Evolutionary conservation across 83 land plant genomes (phyloP).

Genomic region (Picea abies): DNA sequence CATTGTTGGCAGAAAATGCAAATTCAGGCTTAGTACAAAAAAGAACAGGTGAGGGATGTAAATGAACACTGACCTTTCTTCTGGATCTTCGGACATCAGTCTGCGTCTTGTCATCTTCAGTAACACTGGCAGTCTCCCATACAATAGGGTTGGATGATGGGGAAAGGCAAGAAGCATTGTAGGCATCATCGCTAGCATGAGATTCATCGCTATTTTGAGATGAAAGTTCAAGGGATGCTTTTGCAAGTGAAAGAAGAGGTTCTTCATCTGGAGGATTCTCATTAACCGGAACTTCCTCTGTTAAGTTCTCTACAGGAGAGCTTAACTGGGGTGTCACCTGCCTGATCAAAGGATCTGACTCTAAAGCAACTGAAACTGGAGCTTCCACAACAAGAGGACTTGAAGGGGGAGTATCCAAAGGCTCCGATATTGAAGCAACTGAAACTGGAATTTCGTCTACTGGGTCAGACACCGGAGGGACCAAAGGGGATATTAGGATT

Average conservation of each 20-base stretch:
- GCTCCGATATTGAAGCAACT: not conserved
- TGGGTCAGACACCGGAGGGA: not conserved
- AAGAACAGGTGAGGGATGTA: not conserved
- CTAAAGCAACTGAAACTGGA: conserved; percentile 1
- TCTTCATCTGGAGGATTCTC: not conserved
- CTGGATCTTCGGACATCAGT: not conserved
- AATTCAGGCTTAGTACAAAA: not conserved
- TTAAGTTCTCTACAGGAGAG: not conserved
- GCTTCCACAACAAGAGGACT: not conserved
- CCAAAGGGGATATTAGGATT: not conserved
- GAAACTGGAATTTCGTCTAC: not conserved
- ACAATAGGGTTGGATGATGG: not conserved
- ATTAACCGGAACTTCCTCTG: not conserved
- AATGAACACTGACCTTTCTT: conserved; percentile 1
- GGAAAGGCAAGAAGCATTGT: not conserved
- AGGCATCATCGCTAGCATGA: not conserved
- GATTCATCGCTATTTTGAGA: not conserved
- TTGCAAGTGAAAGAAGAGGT: not conserved
- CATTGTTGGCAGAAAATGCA: not conserved
- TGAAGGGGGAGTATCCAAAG: not conserved
- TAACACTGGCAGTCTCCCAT: not conserved
- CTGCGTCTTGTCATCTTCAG: not conserved
- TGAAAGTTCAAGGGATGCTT: not conserved
- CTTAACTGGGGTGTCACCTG: not conserved
- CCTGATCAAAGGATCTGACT: not conserved